A percentile compares a stretch with the other conserved stretches of the same genome.
Evolutionary conservation across 2,329 filamentous ascomycete species (phyloP).

Genomic region (Penicillium palitans): DNA sequence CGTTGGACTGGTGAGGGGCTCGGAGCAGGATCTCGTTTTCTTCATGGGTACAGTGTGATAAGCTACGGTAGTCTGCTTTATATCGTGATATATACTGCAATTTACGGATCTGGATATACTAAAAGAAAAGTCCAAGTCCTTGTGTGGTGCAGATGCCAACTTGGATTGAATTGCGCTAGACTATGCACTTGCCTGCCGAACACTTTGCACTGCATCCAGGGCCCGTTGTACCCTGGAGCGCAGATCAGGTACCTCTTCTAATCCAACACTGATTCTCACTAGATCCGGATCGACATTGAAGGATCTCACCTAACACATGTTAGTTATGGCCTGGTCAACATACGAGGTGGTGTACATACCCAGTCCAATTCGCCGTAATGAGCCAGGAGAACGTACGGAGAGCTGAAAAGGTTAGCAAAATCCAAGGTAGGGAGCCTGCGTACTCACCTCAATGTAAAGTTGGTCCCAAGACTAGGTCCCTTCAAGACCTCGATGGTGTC

Average conservation of each 20-base stretch:
- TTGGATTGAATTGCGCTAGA: background rate
- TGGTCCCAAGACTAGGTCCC: constrained; percentile 91
- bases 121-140: background rate
- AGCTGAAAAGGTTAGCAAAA: constrained; percentile 49
- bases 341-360: constrained; percentile 51
- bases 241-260: constrained; percentile 74
- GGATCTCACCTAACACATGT: constrained; percentile 58
- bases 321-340: constrained; percentile 12
- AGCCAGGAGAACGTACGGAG: constrained; percentile 86
- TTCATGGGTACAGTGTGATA: constrained; percentile 7
- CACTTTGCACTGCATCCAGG: constrained; percentile 57
- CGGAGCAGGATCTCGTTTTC: constrained; percentile 10
- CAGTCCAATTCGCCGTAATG: constrained; percentile 93
- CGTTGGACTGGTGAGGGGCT: background rate
- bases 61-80: constrained; percentile 2
- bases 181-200: constrained; percentile 13
- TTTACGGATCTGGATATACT: constrained; percentile 13
- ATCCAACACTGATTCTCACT: constrained; percentile 81
- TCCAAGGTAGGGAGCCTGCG: background rate
- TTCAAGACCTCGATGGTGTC: constrained; percentile 86
- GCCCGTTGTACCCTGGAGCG: constrained; percentile 65
- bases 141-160: background rate
- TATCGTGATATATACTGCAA: constrained; percentile 11
- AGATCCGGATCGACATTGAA: constrained; percentile 80
- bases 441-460: constrained; percentile 75